phyloP scores from a whole-genome alignment of 345 rosid species.

The Lagerstroemia speciosa region DNA sequence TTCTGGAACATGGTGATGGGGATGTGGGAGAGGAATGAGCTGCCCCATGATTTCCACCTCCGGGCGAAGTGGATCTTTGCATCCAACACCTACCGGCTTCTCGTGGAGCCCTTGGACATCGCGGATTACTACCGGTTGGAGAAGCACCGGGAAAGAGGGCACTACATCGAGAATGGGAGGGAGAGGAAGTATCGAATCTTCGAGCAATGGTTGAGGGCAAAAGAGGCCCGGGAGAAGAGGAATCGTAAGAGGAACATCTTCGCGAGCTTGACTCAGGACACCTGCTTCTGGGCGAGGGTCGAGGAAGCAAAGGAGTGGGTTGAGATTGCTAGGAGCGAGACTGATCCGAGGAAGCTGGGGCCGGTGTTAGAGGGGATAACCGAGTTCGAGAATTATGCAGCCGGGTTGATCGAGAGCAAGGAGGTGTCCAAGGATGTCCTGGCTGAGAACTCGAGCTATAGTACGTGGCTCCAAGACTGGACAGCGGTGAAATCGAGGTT shows the following conservation, averaged over 20 bases:
- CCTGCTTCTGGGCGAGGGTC: constrained; percentile 81
- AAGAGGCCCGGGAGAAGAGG: neutral
- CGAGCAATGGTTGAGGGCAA: constrained; percentile 55
- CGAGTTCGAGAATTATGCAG: constrained; percentile 31
- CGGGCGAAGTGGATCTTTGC: constrained; percentile 53
- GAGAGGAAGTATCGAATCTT: constrained; percentile 57
- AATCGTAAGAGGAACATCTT: constrained; percentile 27
- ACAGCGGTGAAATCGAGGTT: constrained; percentile 22
- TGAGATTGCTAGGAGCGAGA: constrained; percentile 28
- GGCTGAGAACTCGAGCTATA: constrained; percentile 57
- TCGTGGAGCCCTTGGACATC: constrained; percentile 72
- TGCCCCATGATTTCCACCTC: constrained; percentile 54
- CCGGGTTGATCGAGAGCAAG: constrained; percentile 30
- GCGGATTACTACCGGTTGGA: constrained; percentile 44
- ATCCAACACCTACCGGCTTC: constrained; percentile 58
- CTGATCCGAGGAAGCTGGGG: constrained; percentile 15
- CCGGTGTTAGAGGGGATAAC: constrained; percentile 25
- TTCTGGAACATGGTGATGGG: constrained; percentile 59
- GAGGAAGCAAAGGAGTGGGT: constrained; percentile 66
- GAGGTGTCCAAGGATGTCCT: constrained; percentile 69
- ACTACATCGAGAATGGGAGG: constrained; percentile 53
- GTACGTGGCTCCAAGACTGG: constrained; percentile 39
- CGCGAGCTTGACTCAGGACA: constrained; percentile 66
- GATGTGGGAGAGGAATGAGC: constrained; percentile 55
- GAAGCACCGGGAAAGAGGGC: constrained; percentile 19